Evolutionary conservation across 441 rosid genomes (phyloP).

Genomic region (Croton laevigatus): DNA sequence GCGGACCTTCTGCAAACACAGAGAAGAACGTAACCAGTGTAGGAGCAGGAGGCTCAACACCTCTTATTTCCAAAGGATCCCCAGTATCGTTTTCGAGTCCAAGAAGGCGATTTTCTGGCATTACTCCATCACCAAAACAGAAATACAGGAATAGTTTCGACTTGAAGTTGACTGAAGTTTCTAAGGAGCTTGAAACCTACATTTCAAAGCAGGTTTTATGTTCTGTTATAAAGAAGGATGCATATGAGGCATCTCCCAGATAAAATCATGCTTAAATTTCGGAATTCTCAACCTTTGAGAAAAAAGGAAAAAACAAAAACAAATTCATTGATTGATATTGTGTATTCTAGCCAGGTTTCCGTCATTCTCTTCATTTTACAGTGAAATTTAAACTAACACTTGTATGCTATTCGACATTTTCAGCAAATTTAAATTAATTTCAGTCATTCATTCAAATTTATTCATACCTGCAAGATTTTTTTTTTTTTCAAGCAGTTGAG

Average conservation of each 20-base stretch:
- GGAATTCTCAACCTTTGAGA: constrained; percentile 60
- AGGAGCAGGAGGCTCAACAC: constrained; percentile 44
- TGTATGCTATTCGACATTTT: constrained; percentile 3
- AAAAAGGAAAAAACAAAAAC: not conserved
- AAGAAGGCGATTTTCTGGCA: constrained; percentile 60
- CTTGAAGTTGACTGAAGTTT: constrained; percentile 84
- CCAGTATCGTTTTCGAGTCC: constrained; percentile 81
- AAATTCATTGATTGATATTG: constrained; percentile 26
- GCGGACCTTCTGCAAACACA: constrained; percentile 53
- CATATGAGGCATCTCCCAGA: constrained; percentile 67
- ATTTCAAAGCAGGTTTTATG: constrained; percentile 83
- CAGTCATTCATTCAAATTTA: not conserved
- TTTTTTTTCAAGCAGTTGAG: not conserved
- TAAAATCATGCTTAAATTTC: constrained; percentile 18
- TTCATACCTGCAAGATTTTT: no score
- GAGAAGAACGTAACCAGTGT: constrained; percentile 34
- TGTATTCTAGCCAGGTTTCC: constrained; percentile 21
- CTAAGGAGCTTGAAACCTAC: constrained; percentile 84
- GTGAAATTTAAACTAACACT: not conserved
- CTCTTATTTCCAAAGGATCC: constrained; percentile 52
- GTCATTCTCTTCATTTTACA: not conserved
- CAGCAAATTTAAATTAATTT: not conserved
- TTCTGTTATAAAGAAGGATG: constrained; percentile 73
- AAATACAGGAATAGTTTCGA: constrained; percentile 81
- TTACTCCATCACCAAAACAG: constrained; percentile 63